Conservation (phyloP, 768 basidiomycete genomes). For the Phanerodontia chrysosporium region DNA sequence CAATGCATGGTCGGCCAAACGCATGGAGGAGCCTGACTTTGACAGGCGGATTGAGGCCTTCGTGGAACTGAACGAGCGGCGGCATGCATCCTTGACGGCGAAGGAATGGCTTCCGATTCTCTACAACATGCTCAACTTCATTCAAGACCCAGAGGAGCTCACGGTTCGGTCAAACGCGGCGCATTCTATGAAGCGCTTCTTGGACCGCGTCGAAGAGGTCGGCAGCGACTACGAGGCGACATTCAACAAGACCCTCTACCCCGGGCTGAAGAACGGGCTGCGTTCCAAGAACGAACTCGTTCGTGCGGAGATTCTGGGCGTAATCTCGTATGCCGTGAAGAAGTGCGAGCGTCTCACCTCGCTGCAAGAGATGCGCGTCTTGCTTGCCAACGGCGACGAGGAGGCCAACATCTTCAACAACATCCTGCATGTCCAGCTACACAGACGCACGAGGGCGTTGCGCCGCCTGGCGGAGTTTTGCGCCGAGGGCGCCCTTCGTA, state of each 20-base stretch:
- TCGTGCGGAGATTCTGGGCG: conserved; percentile 76
- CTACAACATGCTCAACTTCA: conserved; percentile 77
- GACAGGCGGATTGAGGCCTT: conserved; percentile 80
- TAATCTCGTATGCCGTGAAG: conserved; percentile 71
- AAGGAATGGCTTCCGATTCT: conserved; percentile 74
- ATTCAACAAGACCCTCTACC: conserved; percentile 64
- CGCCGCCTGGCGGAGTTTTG: conserved; percentile 79
- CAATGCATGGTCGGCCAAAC: conserved; percentile 81
- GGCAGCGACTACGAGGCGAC: conserved; percentile 44
- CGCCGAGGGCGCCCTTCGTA: conserved; percentile 59
- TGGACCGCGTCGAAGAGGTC: conserved; percentile 51
- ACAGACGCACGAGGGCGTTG: conserved; percentile 83
- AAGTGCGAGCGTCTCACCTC: conserved; percentile 54
- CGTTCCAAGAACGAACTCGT: conserved; percentile 81
- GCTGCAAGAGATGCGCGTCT: conserved; percentile 73
- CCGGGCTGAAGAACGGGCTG: conserved; percentile 76
- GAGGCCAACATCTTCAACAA: conserved; percentile 98
- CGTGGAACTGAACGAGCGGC: conserved; percentile 63
- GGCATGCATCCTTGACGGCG: conserved; percentile 45
- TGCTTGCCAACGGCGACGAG: conserved; percentile 84
- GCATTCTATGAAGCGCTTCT: conserved; percentile 69
- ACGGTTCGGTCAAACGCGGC: conserved; percentile 82
- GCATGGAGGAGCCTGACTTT: conserved; percentile 91
- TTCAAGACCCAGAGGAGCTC: conserved; percentile 87
- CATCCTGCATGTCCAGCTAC: conserved; percentile 88